Base-by-base conservation (phyloP, 1,284 basidiomycete genomes). In the Porogramme epimiltina region DNA sequence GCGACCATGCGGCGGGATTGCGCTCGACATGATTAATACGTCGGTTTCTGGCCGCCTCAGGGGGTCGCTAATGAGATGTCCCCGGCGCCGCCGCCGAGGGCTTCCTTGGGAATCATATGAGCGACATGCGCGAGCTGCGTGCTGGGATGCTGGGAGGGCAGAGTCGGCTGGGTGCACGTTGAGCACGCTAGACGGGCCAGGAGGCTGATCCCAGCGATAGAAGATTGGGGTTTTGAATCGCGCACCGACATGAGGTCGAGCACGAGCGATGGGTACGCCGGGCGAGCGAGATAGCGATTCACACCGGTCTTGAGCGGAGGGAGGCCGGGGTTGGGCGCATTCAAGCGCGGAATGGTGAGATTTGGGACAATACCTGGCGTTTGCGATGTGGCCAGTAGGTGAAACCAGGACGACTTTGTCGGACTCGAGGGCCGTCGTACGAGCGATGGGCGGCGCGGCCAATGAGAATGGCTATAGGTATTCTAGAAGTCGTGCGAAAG, bases 401-500 rank as follows among this genome's bases (percentile, higher is more conserved):
- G 34, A 39, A 39, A 44, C 5, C 34, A n/a, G 8, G 34, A 37
- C 5, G 34, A 37, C 28, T 13, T 9, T 5, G 9, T 37, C 34
- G 23, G 13, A 22, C 18, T 16, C 24, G 25, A 44, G 44, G 20
- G 28, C 8, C 20, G 42, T 49, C 38, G 51, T 51, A 59, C 55
- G 55, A 57, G 55, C 24, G 40, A 31, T 25, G 25, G 41, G 20
- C n/a, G 23, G 19, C 16, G 39, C 18, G 34, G 45, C 56, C 56
- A 58, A 55, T 58, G 22, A 46, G 48, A 51, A 33, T 24, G 34
- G 34, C 3, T 15, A 24, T 25, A 38, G 22, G 42, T 11, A 42
- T 31, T 43, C 48, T 44, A 54, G 45, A 34, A 54, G 42, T 52
- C 58, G 58, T 59, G 58, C 49, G 58, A 59, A 59, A 54, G 40